These are phyloP conservation scores for Penicillium sp. DNA, from an alignment of 2,329 filamentous ascomycete species.

Conservation along the genomic window DNA sequence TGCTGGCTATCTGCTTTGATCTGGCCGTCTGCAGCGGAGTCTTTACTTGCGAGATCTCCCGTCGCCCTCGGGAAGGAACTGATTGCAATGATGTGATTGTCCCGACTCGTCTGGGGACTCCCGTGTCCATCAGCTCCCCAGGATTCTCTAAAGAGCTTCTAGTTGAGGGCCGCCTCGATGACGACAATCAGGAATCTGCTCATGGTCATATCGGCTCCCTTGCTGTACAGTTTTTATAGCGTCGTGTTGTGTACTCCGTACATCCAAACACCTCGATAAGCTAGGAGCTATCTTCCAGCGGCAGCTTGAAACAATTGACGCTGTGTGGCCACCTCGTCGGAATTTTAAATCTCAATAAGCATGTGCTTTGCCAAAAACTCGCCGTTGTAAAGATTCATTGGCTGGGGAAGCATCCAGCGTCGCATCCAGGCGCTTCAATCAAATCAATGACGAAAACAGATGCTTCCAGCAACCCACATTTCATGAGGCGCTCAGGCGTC, in stretches of 20 bases:
- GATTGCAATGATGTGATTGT: conserved; percentile 17
- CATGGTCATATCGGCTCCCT: neutral
- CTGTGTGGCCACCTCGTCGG: neutral
- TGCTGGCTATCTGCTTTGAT: conserved; percentile 28
- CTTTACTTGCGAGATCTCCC: conserved; percentile 41
- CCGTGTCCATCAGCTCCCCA: neutral
- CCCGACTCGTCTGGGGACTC: neutral
- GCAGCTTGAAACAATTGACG: neutral
- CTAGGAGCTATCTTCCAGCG: neutral
- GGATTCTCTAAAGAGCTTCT: neutral
- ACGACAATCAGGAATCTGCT: neutral
- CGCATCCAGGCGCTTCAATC: conserved; percentile 7
- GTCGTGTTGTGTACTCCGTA: no score
- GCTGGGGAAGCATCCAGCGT: conserved; percentile 12
- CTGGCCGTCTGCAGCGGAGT: conserved; percentile 27
- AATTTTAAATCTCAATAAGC: neutral
- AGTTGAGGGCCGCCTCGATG: neutral
- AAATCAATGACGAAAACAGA: conserved; percentile 22
- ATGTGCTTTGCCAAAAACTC: neutral
- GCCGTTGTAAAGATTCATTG: conserved; percentile 4
- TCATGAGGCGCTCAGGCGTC: neutral
- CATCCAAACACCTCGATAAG: neutral
- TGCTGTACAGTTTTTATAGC: neutral
- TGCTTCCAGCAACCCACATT: neutral
- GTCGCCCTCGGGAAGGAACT: conserved; percentile 35